phyloP scores from a whole-genome alignment of 176 grass and related monocot species.

The Aegilops tauschii region DNA sequence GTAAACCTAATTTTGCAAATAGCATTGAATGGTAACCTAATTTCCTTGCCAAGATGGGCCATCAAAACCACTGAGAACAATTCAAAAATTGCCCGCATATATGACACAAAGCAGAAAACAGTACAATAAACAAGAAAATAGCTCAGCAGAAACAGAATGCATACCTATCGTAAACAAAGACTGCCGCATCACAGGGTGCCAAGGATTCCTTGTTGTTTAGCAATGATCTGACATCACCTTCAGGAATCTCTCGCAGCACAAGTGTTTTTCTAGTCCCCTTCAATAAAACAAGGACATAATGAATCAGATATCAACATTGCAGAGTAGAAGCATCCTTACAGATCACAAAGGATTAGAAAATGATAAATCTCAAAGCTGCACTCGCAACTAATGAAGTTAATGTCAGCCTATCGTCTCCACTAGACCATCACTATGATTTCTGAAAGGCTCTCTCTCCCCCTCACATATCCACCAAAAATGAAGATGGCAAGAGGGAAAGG shows the following conservation, averaged over 20 bases:
- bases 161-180: conserved; percentile 94
- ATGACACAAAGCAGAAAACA: neutral
- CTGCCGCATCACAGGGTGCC: conserved; percentile 75
- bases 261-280: conserved; percentile 86
- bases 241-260: conserved; percentile 83
- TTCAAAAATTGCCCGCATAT: neutral
- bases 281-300: neutral
- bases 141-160: neutral
- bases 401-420: neutral
- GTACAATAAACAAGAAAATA: conserved; percentile 12
- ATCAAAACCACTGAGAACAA: neutral
- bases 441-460: neutral
- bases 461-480: neutral
- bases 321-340: neutral
- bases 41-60: neutral
- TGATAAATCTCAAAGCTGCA: neutral
- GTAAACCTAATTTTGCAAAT: neutral
- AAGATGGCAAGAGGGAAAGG: neutral
- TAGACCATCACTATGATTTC: neutral
- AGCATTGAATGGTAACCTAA: neutral
- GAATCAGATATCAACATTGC: conserved; percentile 10
- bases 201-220: conserved; percentile 84
- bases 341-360: neutral
- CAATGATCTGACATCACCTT: conserved; percentile 68
- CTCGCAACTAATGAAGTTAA: neutral